Evolutionary conservation across 2,329 filamentous ascomycete species (phyloP), one percentile per base, ranked within the genome.

Genomic region (Huntiella savannae): DNA sequence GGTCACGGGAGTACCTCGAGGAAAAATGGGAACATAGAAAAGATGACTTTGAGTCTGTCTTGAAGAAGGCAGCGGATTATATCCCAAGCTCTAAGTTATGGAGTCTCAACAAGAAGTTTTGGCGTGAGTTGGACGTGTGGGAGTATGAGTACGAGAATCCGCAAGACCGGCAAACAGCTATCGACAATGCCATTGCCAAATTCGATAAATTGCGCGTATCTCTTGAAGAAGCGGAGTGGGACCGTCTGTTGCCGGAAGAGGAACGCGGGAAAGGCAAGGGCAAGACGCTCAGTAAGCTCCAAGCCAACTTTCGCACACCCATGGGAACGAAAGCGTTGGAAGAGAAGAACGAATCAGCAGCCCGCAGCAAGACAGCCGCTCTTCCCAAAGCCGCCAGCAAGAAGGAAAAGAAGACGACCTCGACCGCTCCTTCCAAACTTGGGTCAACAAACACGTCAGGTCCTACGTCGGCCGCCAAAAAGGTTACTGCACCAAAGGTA

Each of bases 41-140:
- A 33, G 59, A 65, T n/a, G 74, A 78, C 12, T 68, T 79, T 52
- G 63, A 64, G 46, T 57, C 61, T 3, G 68, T 68, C 1, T 58
- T 79, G 10, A 63, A 70, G 42, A 79, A 78, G 59, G 71, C 75
- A 16, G 75, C 71, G 28, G 68, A 71, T 48, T 65, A 66, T 46
- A 64, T 69, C 48, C 51, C 63, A 4, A 57, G 62, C 2, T 60
- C 60, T 4, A 65, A 70, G 50, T 73, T 66, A 52, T 79, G 70
- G 66, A 59, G 62, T 33, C 59, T 79, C 53, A 67, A 69, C 50
- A 74, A 71, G 59, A 40, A 44, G 17, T 72, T 67, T 51, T 79
- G 70, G 68, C 77, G 70, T 57, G 75, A 79, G 52, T 64, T 79
- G 11, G 74, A 79, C 52, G 71, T 77, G 16, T 79, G 71, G 67